phyloP scores from a whole-genome alignment of 1,284 basidiomycete species.

The Ganoderma boninense region DNA sequence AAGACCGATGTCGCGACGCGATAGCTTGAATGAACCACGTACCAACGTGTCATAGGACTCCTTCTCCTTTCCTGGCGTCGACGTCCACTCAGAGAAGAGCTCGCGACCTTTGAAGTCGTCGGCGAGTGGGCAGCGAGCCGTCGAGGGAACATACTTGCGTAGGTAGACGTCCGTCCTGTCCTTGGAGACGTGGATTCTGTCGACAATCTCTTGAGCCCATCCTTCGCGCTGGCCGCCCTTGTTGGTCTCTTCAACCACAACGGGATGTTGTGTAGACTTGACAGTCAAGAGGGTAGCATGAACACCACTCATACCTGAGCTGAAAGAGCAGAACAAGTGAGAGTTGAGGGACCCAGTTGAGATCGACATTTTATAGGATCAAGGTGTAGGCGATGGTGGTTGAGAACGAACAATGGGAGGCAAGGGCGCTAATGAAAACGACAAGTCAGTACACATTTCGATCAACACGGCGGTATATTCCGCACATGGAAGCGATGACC shows the following conservation, averaged over 20 bases:
- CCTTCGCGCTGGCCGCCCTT: conserved; percentile 1
- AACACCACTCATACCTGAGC: conserved; percentile 3
- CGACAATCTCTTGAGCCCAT: not conserved
- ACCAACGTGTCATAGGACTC: not conserved
- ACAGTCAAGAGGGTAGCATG: not conserved
- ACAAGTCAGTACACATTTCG: not conserved
- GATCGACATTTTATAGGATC: conserved; percentile 4
- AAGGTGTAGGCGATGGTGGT: not conserved
- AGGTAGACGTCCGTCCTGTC: not conserved
- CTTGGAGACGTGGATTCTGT: not conserved
- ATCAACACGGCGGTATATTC: not conserved
- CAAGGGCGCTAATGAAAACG: not conserved
- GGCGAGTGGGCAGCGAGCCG: not conserved
- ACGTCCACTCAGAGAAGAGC: not conserved
- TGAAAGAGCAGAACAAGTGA: not conserved
- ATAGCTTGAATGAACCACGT: not conserved
- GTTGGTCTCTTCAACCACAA: conserved; percentile 1
- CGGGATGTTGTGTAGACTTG: conserved; percentile 1
- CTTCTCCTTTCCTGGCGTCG: not conserved
- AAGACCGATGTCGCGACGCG: not conserved
- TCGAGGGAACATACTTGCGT: not conserved
- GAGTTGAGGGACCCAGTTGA: not conserved
- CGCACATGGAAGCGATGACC: not conserved
- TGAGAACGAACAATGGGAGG: not conserved
- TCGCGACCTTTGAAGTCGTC: not conserved